Evolutionary conservation across 371 early-diverging fungal genomes (phyloP).

Genomic region (Rhizopus stolonifer): DNA sequence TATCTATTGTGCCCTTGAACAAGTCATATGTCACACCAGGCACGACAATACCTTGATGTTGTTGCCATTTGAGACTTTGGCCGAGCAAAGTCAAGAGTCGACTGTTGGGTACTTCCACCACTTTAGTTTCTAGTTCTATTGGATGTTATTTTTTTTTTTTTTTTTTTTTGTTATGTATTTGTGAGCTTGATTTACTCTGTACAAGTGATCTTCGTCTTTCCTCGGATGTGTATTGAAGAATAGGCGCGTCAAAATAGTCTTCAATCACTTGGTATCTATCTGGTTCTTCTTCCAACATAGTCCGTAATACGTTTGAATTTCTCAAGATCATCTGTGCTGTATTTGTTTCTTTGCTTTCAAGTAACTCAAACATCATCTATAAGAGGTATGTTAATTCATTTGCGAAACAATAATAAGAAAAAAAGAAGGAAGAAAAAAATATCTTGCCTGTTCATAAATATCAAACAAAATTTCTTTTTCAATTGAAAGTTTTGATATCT

Average conservation of each 20-base stretch:
- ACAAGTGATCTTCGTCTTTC: conserved; percentile 59
- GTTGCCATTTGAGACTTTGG: conserved; percentile 86
- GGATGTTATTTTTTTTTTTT: not conserved
- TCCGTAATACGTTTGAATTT: conserved; percentile 84
- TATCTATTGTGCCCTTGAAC: conserved; percentile 66
- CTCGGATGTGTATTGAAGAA: conserved; percentile 59
- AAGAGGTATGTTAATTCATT: not conserved
- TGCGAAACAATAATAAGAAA: no score
- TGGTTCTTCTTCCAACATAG: conserved; percentile 67
- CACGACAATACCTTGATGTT: conserved; percentile 73
- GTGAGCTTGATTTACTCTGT: conserved; percentile 26
- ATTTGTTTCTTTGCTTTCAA: conserved; percentile 77
- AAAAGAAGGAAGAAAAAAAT: no score
- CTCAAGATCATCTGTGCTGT: conserved; percentile 86
- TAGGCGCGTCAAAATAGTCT: conserved; percentile 65
- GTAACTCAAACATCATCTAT: conserved; percentile 81
- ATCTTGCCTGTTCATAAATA: conserved; percentile 87
- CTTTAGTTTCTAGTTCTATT: conserved; percentile 22
- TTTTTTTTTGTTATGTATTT: no score
- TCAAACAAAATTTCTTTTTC: conserved; percentile 70
- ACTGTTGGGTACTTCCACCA: conserved; percentile 26
- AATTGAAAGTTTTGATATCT: conserved; percentile 66
- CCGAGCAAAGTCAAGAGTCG: conserved; percentile 80
- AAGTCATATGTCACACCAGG: conserved; percentile 72
- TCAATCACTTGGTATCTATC: conserved; percentile 85